Conservation (phyloP, 805 yeast genomes). For the Saturnispora dispora region DNA sequence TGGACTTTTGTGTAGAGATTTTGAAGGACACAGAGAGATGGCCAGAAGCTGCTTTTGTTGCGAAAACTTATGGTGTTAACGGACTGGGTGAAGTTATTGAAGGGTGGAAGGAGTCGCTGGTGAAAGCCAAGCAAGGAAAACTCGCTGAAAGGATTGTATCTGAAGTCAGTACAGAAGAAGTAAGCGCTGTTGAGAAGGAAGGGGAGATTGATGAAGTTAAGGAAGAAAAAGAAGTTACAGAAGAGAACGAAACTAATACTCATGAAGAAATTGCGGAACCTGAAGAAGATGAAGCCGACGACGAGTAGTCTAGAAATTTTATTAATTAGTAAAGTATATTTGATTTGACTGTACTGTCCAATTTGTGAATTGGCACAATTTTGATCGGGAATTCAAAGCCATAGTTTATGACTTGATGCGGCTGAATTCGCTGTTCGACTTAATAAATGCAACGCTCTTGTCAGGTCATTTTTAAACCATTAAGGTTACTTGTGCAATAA, state of each 20-base stretch:
- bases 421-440: too few relatives aligned
- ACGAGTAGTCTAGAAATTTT: not conserved
- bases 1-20: constrained; percentile 51
- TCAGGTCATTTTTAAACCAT: too few relatives aligned
- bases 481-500: too few relatives aligned
- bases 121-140: constrained; percentile 39
- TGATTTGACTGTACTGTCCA: not conserved
- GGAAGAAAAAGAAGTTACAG: constrained; percentile 7
- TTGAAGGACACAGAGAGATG: constrained; percentile 58
- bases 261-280: constrained; percentile 15
- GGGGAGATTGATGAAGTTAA: constrained; percentile 11
- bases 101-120: constrained; percentile 60
- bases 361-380: not conserved
- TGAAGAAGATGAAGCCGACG: constrained; percentile 6
- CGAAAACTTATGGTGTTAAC: constrained; percentile 50
- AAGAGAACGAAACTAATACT: constrained; percentile 12
- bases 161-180: constrained; percentile 24
- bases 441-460: too few relatives aligned
- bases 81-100: constrained; percentile 38
- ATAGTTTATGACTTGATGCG: too few relatives aligned
- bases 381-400: not conserved
- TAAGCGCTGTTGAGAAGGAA: constrained; percentile 18
- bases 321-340: not conserved
- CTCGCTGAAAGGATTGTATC: constrained; percentile 54
- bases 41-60: constrained; percentile 80